Base-by-base conservation (phyloP, 1,284 basidiomycete genomes). In the Trametes sp. region DNA sequence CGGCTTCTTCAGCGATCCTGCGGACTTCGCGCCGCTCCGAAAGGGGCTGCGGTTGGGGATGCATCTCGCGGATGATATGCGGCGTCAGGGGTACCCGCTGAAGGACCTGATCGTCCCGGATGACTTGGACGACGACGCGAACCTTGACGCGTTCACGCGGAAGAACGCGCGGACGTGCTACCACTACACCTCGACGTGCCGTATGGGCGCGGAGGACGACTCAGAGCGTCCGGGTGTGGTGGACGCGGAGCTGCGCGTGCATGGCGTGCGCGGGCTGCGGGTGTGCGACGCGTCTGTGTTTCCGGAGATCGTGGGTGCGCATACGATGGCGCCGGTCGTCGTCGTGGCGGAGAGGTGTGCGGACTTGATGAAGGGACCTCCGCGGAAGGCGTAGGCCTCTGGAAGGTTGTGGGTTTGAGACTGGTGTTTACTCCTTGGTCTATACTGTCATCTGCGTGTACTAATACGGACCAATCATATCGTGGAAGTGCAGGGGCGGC, bases 241-340 rank as follows among this genome's bases (percentile, higher is more conserved):
- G 10, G 84, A 87, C 60, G 69, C 80, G 9, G 70, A 80, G 64
- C 71, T 88, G 56, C 68, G 74, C 16, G 84, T 88, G 21, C 80
- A 84, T 60, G 85, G 86, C 1, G 69, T 78, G 0, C 59, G 63
- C 7, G 76, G 78, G 7, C 64, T 84, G 60, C 70, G 81, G 1
- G 71, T 82, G 28, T 77, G 74, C 38, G 81, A 83, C 58, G 76
- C 79, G 26, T 76, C 74, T 28, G 69, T 82, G 8, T 80, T 83
- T 62, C 80, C 80, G 14, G 66, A 72, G 36, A 72, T 76, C 23
- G 67, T 75, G 4, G 68, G 75, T 13, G 73, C 73, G 16, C 81
- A 80, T 68, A 69, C 76, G 6, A 76, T 77, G 70, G 76, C 79
- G 21, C 74, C 73, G 2, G 73, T 71, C 1, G 77, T 78, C 1